Evolutionary conservation across 257 asterid species (phyloP).

Genomic region (Datura wrightii): DNA sequence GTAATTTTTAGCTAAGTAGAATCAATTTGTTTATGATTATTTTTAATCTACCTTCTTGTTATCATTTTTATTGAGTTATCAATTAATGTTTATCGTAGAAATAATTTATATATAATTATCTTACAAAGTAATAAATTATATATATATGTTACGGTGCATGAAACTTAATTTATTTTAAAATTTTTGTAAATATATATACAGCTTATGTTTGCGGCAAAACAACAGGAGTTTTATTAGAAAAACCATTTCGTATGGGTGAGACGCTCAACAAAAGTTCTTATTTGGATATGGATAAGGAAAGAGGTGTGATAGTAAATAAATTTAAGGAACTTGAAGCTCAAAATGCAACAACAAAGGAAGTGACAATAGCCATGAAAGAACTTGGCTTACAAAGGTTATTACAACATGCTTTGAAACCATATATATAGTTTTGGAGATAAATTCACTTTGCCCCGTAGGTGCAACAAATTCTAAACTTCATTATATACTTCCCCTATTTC

Average conservation of each 20-base stretch:
- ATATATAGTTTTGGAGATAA: too few species aligned
- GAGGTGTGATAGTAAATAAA: constrained; percentile 41
- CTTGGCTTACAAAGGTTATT: constrained; percentile 60
- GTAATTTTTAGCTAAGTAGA: background rate
- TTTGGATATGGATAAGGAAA: constrained; percentile 53
- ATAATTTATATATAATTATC: too few species aligned
- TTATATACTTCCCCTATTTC: too few species aligned
- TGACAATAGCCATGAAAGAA: constrained; percentile 54
- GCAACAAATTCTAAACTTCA: too few species aligned
- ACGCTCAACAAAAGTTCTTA: constrained; percentile 44
- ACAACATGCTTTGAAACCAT: too few species aligned
- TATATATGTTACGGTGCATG: background rate
- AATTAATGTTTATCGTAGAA: too few species aligned
- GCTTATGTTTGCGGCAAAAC: constrained; percentile 55
- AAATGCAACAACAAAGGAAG: constrained; percentile 42
- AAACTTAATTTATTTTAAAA: background rate
- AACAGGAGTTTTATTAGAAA: constrained; percentile 49
- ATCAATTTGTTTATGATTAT: background rate
- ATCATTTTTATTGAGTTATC: too few species aligned
- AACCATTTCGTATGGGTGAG: constrained; percentile 47
- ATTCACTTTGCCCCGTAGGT: too few species aligned
- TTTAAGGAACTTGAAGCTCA: constrained; percentile 41
- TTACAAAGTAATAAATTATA: too few species aligned
- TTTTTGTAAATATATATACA: background rate
- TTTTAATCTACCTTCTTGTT: background rate